Conservation (phyloP, 177 flowering plant genomes). For the Tripterygium wilfordii region DNA sequence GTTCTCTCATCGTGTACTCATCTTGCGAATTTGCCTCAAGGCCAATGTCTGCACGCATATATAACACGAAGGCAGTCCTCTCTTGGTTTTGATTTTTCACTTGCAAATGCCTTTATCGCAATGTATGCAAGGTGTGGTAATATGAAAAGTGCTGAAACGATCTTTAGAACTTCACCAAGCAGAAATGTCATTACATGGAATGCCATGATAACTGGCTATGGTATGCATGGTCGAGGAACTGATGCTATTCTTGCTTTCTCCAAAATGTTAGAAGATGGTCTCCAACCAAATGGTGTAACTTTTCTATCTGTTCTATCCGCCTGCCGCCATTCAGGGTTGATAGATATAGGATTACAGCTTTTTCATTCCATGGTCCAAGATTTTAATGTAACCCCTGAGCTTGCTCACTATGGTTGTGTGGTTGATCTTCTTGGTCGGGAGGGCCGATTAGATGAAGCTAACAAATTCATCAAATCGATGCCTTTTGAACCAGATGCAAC, state of each 20-base stretch:
- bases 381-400: conserved; percentile 28
- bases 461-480: conserved; percentile 28
- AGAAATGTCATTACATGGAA: conserved; percentile 41
- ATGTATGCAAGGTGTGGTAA: conserved; percentile 52
- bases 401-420: conserved; percentile 45
- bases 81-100: conserved; percentile 15
- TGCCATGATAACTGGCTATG: conserved; percentile 43
- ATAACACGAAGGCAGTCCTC: conserved; percentile 12
- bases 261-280: conserved; percentile 33
- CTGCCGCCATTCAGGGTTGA: conserved; percentile 45
- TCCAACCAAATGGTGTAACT: conserved; percentile 26
- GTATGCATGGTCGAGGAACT: conserved; percentile 28
- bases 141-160: conserved; percentile 25
- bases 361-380: conserved; percentile 34
- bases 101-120: conserved; percentile 33
- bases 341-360: conserved; percentile 28
- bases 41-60: conserved; percentile 35
- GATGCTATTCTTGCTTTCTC: conserved; percentile 33
- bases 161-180: conserved; percentile 16
- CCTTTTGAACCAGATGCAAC: conserved; percentile 42
- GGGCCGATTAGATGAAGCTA: conserved; percentile 37
- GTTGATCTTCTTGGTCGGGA: conserved; percentile 47
- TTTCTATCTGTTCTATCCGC: conserved; percentile 41
- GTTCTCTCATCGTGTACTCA: conserved; percentile 31
- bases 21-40: conserved; percentile 26